phyloP scores from a whole-genome alignment of 1,284 basidiomycete genomes.

The Athelia sp. region DNA sequence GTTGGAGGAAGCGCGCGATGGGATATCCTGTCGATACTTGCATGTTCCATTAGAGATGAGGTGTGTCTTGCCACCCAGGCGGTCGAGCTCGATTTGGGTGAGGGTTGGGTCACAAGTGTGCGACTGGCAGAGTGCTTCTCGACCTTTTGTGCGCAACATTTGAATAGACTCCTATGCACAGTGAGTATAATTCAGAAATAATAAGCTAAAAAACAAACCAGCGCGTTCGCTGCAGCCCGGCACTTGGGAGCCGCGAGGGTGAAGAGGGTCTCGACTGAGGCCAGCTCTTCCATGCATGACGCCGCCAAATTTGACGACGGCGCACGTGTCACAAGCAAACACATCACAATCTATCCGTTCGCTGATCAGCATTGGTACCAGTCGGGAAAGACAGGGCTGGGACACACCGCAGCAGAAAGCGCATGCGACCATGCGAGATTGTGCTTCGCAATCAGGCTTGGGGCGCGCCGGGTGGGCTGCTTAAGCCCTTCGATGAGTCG shows the following conservation, averaged over 20 bases:
- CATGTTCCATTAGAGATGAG: constrained; percentile 24
- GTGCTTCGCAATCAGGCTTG: constrained; percentile 39
- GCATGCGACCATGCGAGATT: constrained; percentile 55
- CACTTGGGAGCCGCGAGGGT: constrained; percentile 43
- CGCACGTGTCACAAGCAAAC: constrained; percentile 53
- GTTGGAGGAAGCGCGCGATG: neutral
- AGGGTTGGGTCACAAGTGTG: constrained; percentile 20
- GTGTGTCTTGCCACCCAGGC: constrained; percentile 57
- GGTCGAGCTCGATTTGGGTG: constrained; percentile 49
- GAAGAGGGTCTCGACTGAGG: constrained; percentile 44
- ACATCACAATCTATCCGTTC: constrained; percentile 70
- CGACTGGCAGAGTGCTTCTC: constrained; percentile 37
- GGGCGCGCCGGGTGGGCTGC: constrained; percentile 33
- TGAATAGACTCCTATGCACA: constrained; percentile 40
- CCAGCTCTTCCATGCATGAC: constrained; percentile 54
- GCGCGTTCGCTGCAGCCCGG: constrained; percentile 41
- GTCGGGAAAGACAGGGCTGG: constrained; percentile 1
- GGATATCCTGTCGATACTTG: neutral
- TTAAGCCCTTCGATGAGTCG: constrained; percentile 47
- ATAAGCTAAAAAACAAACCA: constrained; percentile 40
- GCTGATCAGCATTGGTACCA: neutral
- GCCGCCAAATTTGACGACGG: constrained; percentile 51
- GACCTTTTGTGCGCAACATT: constrained; percentile 46
- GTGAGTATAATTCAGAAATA: constrained; percentile 3
- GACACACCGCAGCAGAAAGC: constrained; percentile 55